Conservation (phyloP, 1,139 yeast species). For the Kazachstania sp. region DNA sequence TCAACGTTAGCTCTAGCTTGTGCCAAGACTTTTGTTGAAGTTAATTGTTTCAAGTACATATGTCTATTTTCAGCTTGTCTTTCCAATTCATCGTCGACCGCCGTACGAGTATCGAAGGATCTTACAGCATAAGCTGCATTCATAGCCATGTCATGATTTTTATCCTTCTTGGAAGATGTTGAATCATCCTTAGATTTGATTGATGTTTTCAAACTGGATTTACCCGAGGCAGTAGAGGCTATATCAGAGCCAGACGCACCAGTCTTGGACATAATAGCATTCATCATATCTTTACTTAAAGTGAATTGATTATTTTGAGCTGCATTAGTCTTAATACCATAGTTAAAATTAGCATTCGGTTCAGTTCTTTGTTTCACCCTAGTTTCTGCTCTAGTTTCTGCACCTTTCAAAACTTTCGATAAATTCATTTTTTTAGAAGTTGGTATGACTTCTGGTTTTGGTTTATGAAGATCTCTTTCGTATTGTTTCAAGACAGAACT, state of each 20-base stretch:
- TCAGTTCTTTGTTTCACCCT: constrained; percentile 22
- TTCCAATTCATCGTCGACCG: constrained; percentile 11
- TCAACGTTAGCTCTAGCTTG: constrained; percentile 56
- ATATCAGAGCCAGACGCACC: constrained; percentile 2
- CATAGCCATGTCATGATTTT: constrained; percentile 31
- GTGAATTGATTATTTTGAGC: constrained; percentile 6
- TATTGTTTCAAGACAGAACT: constrained; percentile 6
- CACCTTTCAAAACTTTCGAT: constrained; percentile 26
- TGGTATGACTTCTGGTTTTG: not conserved
- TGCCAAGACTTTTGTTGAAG: constrained; percentile 44
- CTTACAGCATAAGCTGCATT: constrained; percentile 44
- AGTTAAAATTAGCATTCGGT: constrained; percentile 19
- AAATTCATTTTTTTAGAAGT: constrained; percentile 20
- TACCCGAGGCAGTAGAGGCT: not conserved
- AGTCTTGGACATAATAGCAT: constrained; percentile 15
- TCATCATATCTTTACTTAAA: constrained; percentile 8
- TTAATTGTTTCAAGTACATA: constrained; percentile 21
- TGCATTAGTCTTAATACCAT: constrained; percentile 18
- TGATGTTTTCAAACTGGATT: not conserved
- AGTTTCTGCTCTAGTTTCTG: constrained; percentile 25
- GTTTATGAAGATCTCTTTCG: not conserved
- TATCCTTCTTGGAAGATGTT: not conserved
- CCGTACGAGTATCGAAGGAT: constrained; percentile 22
- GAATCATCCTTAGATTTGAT: not conserved
- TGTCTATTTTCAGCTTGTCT: constrained; percentile 15